Percentiles rank a stretch among this genome's conserved stretches.
These are phyloP conservation scores for Brassica rapa DNA, from an alignment of 345 rosid genomes.

Conservation along the genomic window DNA sequence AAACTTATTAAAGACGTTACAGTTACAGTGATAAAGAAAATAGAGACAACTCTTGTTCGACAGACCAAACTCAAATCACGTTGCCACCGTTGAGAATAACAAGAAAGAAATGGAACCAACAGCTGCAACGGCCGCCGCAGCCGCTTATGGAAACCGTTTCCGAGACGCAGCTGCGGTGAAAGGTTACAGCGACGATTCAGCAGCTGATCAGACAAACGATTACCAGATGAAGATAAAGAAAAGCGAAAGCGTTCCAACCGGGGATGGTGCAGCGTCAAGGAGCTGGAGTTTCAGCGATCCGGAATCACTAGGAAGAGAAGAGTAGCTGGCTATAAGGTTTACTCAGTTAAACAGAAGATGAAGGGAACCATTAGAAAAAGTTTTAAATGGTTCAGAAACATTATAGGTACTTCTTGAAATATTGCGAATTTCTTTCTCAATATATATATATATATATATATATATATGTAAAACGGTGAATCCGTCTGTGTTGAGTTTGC, in stretches of 20 bases:
- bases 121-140: not conserved
- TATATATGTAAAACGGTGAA: not conserved
- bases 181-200: not conserved
- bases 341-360: constrained; percentile 84
- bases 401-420: constrained; percentile 33
- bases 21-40: not conserved
- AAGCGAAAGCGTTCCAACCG: constrained; percentile 38
- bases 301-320: constrained; percentile 87
- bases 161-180: not conserved
- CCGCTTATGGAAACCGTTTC: constrained; percentile 10
- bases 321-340: constrained; percentile 83
- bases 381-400: constrained; percentile 81
- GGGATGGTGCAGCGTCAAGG: constrained; percentile 22
- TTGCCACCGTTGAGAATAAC: constrained; percentile 9
- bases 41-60: constrained; percentile 11
- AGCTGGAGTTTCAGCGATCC: constrained; percentile 83
- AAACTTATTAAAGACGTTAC: not conserved
- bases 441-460: not conserved
- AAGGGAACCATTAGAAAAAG: constrained; percentile 85
- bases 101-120: constrained; percentile 32
- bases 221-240: constrained; percentile 31
- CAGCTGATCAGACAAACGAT: constrained; percentile 24
- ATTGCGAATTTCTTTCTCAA: not conserved
- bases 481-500: constrained; percentile 7
- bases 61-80: constrained; percentile 21